These are phyloP conservation scores for Stygiomarasmius scandens DNA, from an alignment of 1,284 basidiomycete genomes.

Conservation along the genomic window DNA sequence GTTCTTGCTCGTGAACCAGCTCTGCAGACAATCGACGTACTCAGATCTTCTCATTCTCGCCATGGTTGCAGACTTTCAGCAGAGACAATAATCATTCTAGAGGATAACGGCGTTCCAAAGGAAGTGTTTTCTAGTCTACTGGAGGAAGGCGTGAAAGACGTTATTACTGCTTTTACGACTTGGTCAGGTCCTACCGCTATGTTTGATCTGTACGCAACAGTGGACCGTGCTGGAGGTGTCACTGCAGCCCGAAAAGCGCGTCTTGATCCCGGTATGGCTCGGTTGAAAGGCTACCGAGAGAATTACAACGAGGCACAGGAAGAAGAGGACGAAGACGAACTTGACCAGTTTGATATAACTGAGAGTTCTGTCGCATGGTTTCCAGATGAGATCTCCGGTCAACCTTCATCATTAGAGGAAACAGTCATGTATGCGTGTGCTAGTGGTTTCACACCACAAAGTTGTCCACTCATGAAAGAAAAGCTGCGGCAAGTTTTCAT, in stretches of 20 bases:
- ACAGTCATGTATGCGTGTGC: constrained; percentile 50
- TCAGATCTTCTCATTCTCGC: constrained; percentile 45
- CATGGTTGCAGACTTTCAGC: constrained; percentile 44
- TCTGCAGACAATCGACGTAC: constrained; percentile 48
- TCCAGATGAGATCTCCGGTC: constrained; percentile 51
- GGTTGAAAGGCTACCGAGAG: constrained; percentile 44
- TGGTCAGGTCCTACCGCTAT: constrained; percentile 50
- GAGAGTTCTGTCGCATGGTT: constrained; percentile 52
- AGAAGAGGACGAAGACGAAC: constrained; percentile 41
- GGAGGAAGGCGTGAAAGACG: constrained; percentile 34
- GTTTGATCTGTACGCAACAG: constrained; percentile 41
- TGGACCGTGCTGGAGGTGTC: constrained; percentile 46
- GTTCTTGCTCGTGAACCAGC: constrained; percentile 34
- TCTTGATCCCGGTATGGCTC: constrained; percentile 43
- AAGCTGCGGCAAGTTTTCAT: constrained; percentile 46
- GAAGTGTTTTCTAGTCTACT: constrained; percentile 41
- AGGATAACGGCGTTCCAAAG: constrained; percentile 50
- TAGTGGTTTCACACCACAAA: constrained; percentile 47
- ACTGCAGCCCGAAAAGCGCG: constrained; percentile 44
- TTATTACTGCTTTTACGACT: constrained; percentile 43
- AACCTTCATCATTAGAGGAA: constrained; percentile 53
- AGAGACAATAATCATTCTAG: constrained; percentile 54
- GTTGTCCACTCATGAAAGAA: constrained; percentile 42
- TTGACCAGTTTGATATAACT: constrained; percentile 36
- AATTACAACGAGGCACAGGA: constrained; percentile 29